These are phyloP conservation scores for Tilletia caries DNA, from an alignment of 1,284 basidiomycete species.

Conservation along the genomic window DNA sequence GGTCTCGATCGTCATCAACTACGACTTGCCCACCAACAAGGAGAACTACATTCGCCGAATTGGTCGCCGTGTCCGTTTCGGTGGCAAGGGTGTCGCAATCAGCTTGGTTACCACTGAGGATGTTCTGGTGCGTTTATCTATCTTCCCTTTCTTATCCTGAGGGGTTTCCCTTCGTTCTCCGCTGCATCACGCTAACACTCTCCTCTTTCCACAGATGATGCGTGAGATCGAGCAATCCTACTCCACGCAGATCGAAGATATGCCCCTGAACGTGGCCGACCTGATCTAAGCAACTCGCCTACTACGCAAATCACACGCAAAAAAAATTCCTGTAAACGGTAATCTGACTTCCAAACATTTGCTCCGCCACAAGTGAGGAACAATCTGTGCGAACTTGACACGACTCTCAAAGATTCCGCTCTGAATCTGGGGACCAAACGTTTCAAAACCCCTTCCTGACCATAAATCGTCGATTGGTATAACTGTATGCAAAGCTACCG, in stretches of 20 bases:
- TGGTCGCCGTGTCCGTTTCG: constrained; percentile 90
- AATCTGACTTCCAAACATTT: too few relatives aligned
- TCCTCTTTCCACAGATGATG: constrained; percentile 23
- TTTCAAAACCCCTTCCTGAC: too few relatives aligned
- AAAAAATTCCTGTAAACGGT: too few relatives aligned
- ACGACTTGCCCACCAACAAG: constrained; percentile 87
- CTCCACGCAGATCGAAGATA: constrained; percentile 50
- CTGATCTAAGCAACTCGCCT: constrained; percentile 41
- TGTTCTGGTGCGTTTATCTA: constrained; percentile 59
- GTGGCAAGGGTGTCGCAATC: constrained; percentile 73
- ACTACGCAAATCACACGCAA: too few relatives aligned
- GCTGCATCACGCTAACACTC: too few relatives aligned
- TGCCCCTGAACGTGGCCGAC: constrained; percentile 53
- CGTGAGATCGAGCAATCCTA: constrained; percentile 52
- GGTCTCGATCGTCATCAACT: constrained; percentile 96
- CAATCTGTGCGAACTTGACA: too few relatives aligned
- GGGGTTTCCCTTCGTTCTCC: background rate
- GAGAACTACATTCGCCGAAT: constrained; percentile 99
- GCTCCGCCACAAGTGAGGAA: too few relatives aligned
- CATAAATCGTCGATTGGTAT: too few relatives aligned
- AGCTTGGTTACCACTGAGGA: constrained; percentile 69
- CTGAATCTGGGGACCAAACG: too few relatives aligned
- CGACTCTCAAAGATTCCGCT: too few relatives aligned
- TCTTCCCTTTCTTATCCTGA: too few relatives aligned
- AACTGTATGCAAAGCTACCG: too few relatives aligned